Evolutionary conservation across 345 rosid genomes (phyloP), one percentile per base, ranked within the genome.

Genomic region (Noccaea caerulescens): DNA sequence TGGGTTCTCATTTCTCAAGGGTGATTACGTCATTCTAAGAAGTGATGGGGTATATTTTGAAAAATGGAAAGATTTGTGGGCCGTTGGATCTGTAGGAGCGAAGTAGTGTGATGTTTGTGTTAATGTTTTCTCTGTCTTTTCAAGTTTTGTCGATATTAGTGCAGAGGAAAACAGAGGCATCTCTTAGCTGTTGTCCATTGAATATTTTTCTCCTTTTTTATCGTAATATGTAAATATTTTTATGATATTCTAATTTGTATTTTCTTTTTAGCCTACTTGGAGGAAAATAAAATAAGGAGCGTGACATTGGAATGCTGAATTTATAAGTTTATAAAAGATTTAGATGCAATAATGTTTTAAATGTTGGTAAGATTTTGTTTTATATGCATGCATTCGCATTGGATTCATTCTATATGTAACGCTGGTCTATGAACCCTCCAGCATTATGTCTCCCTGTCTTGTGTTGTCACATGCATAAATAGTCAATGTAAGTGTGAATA

Each of bases 121-220:
- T 56, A 13, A 51, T 58, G 67, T 56, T 45, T 32, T 14, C 14
- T 63, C 25, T 63, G 60, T 63, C 71, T 55, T 76, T 65, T 69
- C n/a, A 41, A 55, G 54, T 69, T 76, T 76, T 63, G 75, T 69
- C 66, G 58, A 76, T 76, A 69, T 69, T 76, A 76, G 79, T 69
- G 33, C 79, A 63, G 76, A 69, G 75, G 47, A 65, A 45, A 20
- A 47, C 45, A 69, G 66, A 76, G 58, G 79, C 14, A 76, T 70
- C 76, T 69, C 46, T 69, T 76, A 63, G 79, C 79, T 76, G 75
- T 69, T 69, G 66, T 70, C 79, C 67, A 63, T 70, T 50, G 45
- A 60, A 75, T 75, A 60, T 75, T 76, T 76, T 62, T 76, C 30
- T 46, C n/a, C 12, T 12, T 63, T 59, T 52, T 25, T 34, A 37